Conservation (phyloP, 495 filamentous ascomycete genomes). For the Lasiosphaeria ovina region DNA sequence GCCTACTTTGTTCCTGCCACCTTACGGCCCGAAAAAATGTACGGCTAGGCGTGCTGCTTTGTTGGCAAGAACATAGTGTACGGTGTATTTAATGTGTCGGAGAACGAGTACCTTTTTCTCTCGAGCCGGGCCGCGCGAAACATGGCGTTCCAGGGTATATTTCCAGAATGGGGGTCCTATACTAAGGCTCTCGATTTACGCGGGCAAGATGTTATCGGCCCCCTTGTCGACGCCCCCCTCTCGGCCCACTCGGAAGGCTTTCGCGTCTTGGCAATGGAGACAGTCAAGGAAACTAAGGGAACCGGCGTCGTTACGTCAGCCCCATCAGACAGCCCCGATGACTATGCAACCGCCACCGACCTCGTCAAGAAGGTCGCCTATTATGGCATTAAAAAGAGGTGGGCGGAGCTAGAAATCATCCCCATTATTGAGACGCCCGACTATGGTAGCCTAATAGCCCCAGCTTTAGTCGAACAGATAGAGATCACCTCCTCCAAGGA, state of each 20-base stretch:
- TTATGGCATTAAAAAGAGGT: constrained; percentile 90
- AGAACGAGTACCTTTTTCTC: constrained; percentile 80
- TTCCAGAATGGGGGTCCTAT: constrained; percentile 69
- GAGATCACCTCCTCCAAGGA: constrained; percentile 95
- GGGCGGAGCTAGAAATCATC: constrained; percentile 78
- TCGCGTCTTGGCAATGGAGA: constrained; percentile 86
- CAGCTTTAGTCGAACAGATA: constrained; percentile 73
- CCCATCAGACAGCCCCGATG: constrained; percentile 91
- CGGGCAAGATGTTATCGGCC: constrained; percentile 63
- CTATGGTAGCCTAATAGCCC: constrained; percentile 77
- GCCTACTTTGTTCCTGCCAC: constrained; percentile 87
- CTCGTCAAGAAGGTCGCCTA: constrained; percentile 89
- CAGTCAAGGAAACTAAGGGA: constrained; percentile 83
- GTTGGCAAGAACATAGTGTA: constrained; percentile 58
- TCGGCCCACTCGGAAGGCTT: no score
- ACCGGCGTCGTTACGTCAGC: constrained; percentile 92
- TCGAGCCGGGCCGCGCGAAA: constrained; percentile 84
- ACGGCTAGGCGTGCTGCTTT: constrained; percentile 92
- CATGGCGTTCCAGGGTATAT: constrained; percentile 86
- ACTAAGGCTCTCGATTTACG: no score
- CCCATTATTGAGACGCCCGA: constrained; percentile 86
- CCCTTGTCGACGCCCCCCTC: no score
- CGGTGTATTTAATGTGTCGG: constrained; percentile 27
- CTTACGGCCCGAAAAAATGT: constrained; percentile 92
- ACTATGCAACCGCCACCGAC: constrained; percentile 81